Conservation (phyloP, 495 filamentous ascomycete species). For the Neurospora sublineolata region DNA sequence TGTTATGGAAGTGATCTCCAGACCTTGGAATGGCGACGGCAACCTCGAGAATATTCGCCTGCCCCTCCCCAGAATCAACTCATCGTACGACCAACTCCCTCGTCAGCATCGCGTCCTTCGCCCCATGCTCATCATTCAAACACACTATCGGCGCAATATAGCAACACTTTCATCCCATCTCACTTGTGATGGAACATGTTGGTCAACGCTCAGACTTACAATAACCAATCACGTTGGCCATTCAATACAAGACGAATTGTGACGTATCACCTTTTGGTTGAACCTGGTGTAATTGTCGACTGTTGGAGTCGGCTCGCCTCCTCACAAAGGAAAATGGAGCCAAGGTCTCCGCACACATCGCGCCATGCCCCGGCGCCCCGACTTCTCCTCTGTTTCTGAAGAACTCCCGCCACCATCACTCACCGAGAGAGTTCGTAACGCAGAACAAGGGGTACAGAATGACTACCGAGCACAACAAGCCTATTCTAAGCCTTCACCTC, state of each 20-base stretch:
- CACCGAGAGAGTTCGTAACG: neutral
- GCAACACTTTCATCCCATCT: neutral
- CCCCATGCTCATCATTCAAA: neutral
- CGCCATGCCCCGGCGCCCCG: neutral
- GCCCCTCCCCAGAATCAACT: neutral
- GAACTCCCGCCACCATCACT: neutral
- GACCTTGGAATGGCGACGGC: neutral
- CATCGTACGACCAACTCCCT: neutral
- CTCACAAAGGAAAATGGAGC: neutral
- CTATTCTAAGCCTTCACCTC: neutral
- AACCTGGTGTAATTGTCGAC: neutral
- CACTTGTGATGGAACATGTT: neutral
- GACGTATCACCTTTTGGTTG: neutral
- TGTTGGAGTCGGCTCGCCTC: neutral
- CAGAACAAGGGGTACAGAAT: neutral
- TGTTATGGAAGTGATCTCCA: neutral
- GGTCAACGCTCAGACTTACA: neutral
- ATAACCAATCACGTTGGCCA: neutral
- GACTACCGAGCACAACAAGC: neutral
- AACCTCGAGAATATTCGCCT: neutral
- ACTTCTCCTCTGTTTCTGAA: neutral
- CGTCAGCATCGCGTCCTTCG: slow-evolving; percentile 4
- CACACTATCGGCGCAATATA: neutral
- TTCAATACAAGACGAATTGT: neutral
- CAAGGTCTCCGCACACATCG: neutral